phyloP scores from a whole-genome alignment of 257 asterid genomes.

The Coffea eugenioides region DNA sequence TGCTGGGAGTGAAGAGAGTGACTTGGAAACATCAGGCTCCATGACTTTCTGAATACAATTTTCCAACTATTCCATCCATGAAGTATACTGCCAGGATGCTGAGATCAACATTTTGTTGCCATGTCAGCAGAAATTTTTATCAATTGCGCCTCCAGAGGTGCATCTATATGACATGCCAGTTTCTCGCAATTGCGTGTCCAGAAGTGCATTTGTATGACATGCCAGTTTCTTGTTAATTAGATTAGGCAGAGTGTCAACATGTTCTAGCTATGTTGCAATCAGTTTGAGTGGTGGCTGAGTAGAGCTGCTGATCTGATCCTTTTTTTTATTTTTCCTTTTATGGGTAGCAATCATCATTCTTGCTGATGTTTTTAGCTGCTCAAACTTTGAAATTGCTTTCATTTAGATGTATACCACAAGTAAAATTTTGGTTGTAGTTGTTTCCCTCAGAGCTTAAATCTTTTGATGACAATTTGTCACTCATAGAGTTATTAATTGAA shows the following conservation, averaged over 20 bases:
- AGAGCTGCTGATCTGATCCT: not conserved
- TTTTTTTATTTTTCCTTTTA: not conserved
- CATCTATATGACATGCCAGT: not conserved
- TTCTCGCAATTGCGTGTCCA: not conserved
- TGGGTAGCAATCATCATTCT: not conserved
- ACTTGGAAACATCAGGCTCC: conserved; percentile 26
- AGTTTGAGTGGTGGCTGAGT: not conserved
- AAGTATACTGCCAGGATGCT: not conserved
- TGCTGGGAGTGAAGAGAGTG: conserved; percentile 30
- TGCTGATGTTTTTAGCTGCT: not conserved
- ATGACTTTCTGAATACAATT: not conserved
- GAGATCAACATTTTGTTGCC: not conserved
- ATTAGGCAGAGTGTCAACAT: not conserved
- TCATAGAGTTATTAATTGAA: too few species aligned
- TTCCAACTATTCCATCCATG: not conserved
- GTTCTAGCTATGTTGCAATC: not conserved
- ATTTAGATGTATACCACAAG: too few species aligned
- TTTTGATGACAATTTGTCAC: not conserved
- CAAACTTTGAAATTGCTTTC: not conserved
- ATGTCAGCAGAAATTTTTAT: not conserved
- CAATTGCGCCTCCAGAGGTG: not conserved
- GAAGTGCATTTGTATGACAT: too few species aligned
- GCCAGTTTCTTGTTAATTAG: too few species aligned
- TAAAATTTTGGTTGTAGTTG: not conserved
- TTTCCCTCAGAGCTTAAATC: not conserved